phyloP scores from a whole-genome alignment of 495 filamentous ascomycete species.

The Astrothelium subdiscretum region DNA sequence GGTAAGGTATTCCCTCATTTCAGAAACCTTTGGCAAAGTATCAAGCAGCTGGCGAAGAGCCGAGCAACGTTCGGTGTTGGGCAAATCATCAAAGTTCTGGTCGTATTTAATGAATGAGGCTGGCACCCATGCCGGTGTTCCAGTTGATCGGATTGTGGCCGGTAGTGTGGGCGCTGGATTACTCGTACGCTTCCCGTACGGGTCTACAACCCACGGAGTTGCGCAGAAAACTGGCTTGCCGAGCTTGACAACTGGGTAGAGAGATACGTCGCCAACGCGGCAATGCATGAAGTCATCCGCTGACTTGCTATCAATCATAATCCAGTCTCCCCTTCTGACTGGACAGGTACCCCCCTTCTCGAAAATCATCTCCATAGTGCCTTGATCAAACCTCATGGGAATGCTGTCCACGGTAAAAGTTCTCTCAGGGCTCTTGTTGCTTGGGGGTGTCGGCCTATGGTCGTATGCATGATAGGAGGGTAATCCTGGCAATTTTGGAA shows the following conservation, averaged over 20 bases:
- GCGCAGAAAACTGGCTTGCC: constrained; percentile 12
- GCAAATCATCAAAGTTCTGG: constrained; percentile 45
- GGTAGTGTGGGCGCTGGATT: not conserved
- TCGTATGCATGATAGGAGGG: too few species aligned
- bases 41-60: constrained; percentile 51
- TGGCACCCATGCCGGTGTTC: constrained; percentile 12
- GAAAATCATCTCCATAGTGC: constrained; percentile 33
- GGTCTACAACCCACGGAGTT: not conserved
- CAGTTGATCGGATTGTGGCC: constrained; percentile 4
- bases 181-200: not conserved
- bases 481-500: not conserved
- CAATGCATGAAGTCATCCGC: constrained; percentile 26
- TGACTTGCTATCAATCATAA: constrained; percentile 29
- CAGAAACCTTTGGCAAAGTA: constrained; percentile 52
- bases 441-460: too few species aligned
- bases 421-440: not conserved
- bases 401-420: not conserved
- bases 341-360: constrained; percentile 18
- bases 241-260: constrained; percentile 24
- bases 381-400: constrained; percentile 21
- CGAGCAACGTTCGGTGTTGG: constrained; percentile 34
- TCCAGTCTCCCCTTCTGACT: constrained; percentile 47
- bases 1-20: constrained; percentile 51
- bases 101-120: constrained; percentile 37
- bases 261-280: constrained; percentile 30